phyloP scores from a whole-genome alignment of 768 basidiomycete genomes.

The Rubroboletus satanas region DNA sequence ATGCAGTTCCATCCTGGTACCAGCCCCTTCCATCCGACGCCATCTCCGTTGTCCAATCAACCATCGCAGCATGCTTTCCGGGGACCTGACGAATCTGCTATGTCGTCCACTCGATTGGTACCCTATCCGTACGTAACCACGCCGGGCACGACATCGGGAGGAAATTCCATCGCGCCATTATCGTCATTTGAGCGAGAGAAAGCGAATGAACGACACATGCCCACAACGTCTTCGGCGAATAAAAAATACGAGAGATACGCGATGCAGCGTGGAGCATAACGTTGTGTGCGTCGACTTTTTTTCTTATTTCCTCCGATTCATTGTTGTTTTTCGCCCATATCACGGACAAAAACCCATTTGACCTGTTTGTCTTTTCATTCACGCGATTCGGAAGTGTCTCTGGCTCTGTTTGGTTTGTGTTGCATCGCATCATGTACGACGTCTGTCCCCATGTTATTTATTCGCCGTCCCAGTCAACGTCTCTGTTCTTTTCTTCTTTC shows the following conservation, averaged over 20 bases:
- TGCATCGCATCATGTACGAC: conserved; percentile 1
- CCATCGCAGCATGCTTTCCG: conserved; percentile 33
- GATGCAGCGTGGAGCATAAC: conserved; percentile 21
- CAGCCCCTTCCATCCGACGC: conserved; percentile 36
- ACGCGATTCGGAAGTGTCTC: conserved; percentile 3
- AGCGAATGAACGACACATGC: conserved; percentile 48
- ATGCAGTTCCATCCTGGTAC: conserved; percentile 21
- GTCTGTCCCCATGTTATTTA: conserved; percentile 13
- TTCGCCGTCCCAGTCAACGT: conserved; percentile 2
- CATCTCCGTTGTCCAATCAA: conserved; percentile 38
- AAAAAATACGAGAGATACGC: conserved; percentile 30
- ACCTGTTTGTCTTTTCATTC: conserved; percentile 4
- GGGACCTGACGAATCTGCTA: conserved; percentile 34
- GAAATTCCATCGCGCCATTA: conserved; percentile 22
- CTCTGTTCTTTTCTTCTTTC: neutral
- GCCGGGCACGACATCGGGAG: conserved; percentile 35
- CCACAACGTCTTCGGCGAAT: conserved; percentile 42
- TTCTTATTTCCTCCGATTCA: neutral
- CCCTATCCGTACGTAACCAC: conserved; percentile 37
- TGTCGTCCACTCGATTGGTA: conserved; percentile 36
- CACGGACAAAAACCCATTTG: neutral
- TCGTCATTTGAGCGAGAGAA: conserved; percentile 56
- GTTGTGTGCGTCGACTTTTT: neutral
- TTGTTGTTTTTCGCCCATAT: neutral
- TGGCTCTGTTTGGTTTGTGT: conserved; percentile 5